Evolutionary conservation across 1,139 yeast species (phyloP), one percentile per base, ranked within the genome.

Genomic region (Pichia cactophila): DNA sequence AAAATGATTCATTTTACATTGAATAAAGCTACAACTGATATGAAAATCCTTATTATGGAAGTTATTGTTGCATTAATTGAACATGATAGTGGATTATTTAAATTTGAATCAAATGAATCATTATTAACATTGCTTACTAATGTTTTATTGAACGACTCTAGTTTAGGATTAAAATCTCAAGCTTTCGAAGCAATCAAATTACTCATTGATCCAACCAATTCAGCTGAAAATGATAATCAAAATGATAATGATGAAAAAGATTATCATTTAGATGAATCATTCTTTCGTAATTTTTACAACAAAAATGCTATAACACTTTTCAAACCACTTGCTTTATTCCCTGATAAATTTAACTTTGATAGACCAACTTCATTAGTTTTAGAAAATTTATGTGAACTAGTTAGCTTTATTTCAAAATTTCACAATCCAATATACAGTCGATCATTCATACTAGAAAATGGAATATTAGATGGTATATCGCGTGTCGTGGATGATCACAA

Each of bases 151-250:
- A 72, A 75, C 28, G 95, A 86, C 53, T 70, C 73, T 37, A 81
- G 83, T 56, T 75, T 83, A 7, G 95, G 95, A 0, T 68, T 89
- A 46, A 83, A 86, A 61, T 78, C 84, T 5, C 97, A 89, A 63
- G 86, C 92, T 1, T 80, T 79, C 54, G 96, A 89, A 66, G 95
- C 96, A 0, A 68, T 90, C 45, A 81, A 82, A 59, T 80, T 83
- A 1, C 67, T 89, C 40, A 69, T 88, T 16, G 92, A 85, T 59
- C 81, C 88, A 1, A 42, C 31, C 20, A 50, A 48, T 9, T 31
- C 40, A 11, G 31, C 31, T 10, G 43, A 41, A 5, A 31, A 16
- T 29, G 9, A 17, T 26, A 38, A 40, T 33, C 14, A 31, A 14
- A 46, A 50, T 16, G 65, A 63, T 41, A 69, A 65, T 17, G 57